phyloP scores from a whole-genome alignment of 208 protist genomes.

The Leishmania mexicana region DNA sequence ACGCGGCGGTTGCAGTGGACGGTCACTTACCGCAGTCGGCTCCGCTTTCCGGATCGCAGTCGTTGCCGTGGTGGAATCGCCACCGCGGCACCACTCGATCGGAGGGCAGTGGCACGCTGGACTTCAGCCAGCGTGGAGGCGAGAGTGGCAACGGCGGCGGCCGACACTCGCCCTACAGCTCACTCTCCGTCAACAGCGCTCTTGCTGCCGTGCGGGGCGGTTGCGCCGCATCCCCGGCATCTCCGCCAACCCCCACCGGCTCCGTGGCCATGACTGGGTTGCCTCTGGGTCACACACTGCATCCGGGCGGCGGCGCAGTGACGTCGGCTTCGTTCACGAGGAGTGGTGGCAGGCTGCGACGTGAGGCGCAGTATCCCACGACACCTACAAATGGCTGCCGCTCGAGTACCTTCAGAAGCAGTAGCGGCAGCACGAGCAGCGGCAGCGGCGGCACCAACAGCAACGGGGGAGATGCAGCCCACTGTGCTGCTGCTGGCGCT shows the following conservation, averaged over 20 bases:
- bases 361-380: not conserved
- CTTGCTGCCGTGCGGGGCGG: not conserved
- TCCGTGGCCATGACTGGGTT: not conserved
- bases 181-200: not conserved
- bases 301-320: not conserved
- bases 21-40: not conserved
- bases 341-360: not conserved
- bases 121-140: not conserved
- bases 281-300: not conserved
- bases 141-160: not conserved
- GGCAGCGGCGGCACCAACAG: not conserved
- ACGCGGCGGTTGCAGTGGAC: not conserved
- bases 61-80: slow-evolving; percentile 31
- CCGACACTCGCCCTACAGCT: not conserved
- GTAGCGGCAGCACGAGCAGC: not conserved
- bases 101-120: slow-evolving; percentile 10
- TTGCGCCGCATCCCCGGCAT: not conserved
- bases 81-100: not conserved
- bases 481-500: not conserved
- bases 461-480: not conserved
- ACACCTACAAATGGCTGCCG: not conserved
- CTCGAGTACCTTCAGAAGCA: not conserved
- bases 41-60: slow-evolving; percentile 6
- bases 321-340: not conserved
- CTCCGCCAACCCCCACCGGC: not conserved